Base-by-base conservation (phyloP, 1,139 yeast species). In the Nakaseomyces nivariensis region DNA sequence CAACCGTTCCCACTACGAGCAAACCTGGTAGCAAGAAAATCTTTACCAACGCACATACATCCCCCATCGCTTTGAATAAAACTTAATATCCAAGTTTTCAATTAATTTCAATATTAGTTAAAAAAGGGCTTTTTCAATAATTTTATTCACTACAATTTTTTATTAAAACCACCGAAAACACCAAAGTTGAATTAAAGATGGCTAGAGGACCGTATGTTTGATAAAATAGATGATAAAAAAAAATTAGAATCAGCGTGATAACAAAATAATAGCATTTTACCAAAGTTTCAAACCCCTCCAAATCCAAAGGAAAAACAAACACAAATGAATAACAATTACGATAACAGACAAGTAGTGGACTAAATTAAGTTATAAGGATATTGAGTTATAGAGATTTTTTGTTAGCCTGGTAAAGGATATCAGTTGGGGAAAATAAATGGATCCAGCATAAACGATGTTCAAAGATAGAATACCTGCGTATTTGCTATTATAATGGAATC, bases 151-250 rank as follows among this genome's bases (percentile, higher is more conserved):
- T 17, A 17, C 22, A 5, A 10, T 10, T 11, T 38, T 17, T 38
- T 25, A 38, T 38, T 24, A 29, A 41, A 27, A 41, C 44, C 44
- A 41, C 44, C 44, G 44, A n/a, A 48, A 32, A 43, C 46, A 43
- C 46, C 46, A 33, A 33, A 31, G 37, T 32, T 43, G 37, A 43
- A 32, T 31, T 52, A 70, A 82, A 77, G 76, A 85, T 85, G 95
- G 94, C 89, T 79, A 84, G 95, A 85, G 95, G 95, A 85, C 95
- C 92, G 86, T 81, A 81, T 76, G 87, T 81, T 61, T 36, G 41
- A 49, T 33, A 44, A 42, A 17, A 17, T 17, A 17, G 22, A 17
- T 17, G 22, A 17, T 17, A 17, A 17, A 17, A 17, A 17, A 52
- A 51, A 58, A 56, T 56, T 50, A 58, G 58, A 48, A 57, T 11